Conservation (phyloP, 1,284 basidiomycete genomes). For the Pseudozyma flocculosa region DNA sequence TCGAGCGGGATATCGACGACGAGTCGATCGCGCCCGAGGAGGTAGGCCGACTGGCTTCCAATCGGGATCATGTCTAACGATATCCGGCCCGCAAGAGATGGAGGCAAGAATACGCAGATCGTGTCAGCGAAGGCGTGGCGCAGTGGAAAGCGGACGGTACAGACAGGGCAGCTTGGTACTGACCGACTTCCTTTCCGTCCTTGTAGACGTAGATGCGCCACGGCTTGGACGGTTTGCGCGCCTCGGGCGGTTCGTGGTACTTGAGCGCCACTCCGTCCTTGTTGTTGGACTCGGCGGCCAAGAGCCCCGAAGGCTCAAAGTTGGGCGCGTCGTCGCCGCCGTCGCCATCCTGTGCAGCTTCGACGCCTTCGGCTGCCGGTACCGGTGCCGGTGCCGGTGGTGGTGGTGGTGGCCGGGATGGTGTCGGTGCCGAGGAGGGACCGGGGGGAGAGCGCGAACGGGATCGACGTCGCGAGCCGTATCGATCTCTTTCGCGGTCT, state of each 20-base stretch:
- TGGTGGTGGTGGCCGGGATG: too few species aligned
- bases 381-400: too few species aligned
- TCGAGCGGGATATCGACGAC: constrained; percentile 77
- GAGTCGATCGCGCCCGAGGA: constrained; percentile 80
- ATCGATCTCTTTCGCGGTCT: too few species aligned
- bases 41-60: constrained; percentile 81
- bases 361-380: too few species aligned
- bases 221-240: constrained; percentile 79
- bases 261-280: constrained; percentile 86
- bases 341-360: too few species aligned
- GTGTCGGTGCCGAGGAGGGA: too few species aligned
- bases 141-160: too few species aligned
- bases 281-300: constrained; percentile 74
- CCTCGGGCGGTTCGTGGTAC: constrained; percentile 98
- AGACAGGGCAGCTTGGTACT: too few species aligned
- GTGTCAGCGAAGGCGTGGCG: too few species aligned
- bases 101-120: too few species aligned
- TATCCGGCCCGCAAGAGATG: too few species aligned
- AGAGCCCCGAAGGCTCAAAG: constrained; percentile 80
- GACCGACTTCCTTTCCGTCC: constrained; percentile 85
- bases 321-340: constrained; percentile 71
- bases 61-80: constrained; percentile 48
- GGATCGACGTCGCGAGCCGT: neutral
- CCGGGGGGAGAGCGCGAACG: neutral
- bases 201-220: constrained; percentile 99